phyloP scores from a whole-genome alignment of 1,139 yeast genomes.

The Scheffersomyces illinoinensis region DNA sequence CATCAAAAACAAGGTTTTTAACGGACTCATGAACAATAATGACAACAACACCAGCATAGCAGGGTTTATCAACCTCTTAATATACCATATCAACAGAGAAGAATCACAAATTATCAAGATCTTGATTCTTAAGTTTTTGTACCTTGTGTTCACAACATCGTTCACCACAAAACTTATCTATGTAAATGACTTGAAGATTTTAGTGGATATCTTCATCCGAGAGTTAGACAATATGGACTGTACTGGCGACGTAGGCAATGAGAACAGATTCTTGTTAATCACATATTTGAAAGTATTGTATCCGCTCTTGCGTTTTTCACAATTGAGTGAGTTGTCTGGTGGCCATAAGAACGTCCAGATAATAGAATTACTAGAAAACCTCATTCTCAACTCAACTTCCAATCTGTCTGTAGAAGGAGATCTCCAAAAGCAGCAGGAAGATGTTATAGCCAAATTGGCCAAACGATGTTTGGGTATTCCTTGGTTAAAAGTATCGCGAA shows the following conservation, averaged over 20 bases:
- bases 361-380: conserved; percentile 47
- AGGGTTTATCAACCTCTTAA: conserved; percentile 41
- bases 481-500: conserved; percentile 44
- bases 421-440: conserved; percentile 21
- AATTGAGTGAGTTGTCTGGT: conserved; percentile 48
- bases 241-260: conserved; percentile 42
- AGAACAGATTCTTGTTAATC: conserved; percentile 55
- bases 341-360: conserved; percentile 62
- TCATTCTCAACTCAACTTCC: conserved; percentile 32
- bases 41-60: conserved; percentile 23
- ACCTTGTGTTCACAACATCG: conserved; percentile 69
- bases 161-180: conserved; percentile 69
- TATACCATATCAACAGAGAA: conserved; percentile 72
- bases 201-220: conserved; percentile 81
- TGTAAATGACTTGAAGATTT: conserved; percentile 80
- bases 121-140: conserved; percentile 75
- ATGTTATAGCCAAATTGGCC: conserved; percentile 59
- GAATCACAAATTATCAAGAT: conserved; percentile 72
- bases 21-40: conserved; percentile 33
- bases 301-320: conserved; percentile 71
- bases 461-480: conserved; percentile 58
- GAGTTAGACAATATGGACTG: conserved; percentile 69
- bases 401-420: conserved; percentile 7
- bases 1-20: conserved; percentile 50
- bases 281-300: conserved; percentile 76